Evolutionary conservation across 2,329 filamentous ascomycete genomes (phyloP).

Genomic region (Calonectria naviculata): DNA sequence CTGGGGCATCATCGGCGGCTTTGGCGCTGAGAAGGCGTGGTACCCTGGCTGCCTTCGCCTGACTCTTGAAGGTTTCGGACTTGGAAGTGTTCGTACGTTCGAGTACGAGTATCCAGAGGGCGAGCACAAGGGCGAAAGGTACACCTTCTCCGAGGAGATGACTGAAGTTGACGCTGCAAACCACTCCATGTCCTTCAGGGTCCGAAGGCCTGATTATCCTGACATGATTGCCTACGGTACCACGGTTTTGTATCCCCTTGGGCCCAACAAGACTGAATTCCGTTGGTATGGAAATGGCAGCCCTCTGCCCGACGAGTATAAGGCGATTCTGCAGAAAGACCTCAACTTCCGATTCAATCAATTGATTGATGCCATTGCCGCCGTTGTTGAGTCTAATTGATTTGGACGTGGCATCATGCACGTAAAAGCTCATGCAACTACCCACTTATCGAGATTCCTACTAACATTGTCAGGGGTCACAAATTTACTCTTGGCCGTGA

Average conservation of each 20-base stretch:
- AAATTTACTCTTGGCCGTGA: not conserved
- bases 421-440: not conserved
- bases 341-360: not conserved
- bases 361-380: not conserved
- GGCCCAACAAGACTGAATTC: not conserved
- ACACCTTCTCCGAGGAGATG: constrained; percentile 6
- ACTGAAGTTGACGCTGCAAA: not conserved
- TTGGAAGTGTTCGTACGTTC: constrained; percentile 5
- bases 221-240: constrained; percentile 11
- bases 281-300: not conserved
- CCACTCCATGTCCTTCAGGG: constrained; percentile 8
- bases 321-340: not conserved
- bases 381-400: not conserved
- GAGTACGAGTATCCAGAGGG: constrained; percentile 8
- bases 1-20: not conserved
- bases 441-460: not conserved
- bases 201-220: constrained; percentile 4
- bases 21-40: not conserved
- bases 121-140: constrained; percentile 2
- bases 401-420: not conserved
- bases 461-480: not conserved
- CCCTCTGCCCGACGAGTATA: not conserved
- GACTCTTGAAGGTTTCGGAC: not conserved
- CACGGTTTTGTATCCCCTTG: not conserved
- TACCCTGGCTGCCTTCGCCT: constrained; percentile 1